Evolutionary conservation across 441 rosid genomes (phyloP).

Genomic region (Erysimum cheiri): DNA sequence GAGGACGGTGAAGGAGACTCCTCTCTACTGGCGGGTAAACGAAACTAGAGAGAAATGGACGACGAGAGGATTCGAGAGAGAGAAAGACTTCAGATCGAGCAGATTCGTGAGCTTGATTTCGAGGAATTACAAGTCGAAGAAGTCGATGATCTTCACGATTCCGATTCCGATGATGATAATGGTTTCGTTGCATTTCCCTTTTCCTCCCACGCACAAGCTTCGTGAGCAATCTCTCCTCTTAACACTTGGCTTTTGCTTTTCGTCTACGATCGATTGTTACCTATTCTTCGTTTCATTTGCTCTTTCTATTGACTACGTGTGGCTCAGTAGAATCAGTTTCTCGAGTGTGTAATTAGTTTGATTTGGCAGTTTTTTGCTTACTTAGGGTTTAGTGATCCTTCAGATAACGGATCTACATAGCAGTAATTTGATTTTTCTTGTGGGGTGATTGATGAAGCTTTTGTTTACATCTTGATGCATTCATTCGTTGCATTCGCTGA

Average conservation of each 20-base stretch:
- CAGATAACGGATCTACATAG: not conserved
- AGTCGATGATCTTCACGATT: constrained; percentile 58
- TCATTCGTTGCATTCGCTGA: constrained; percentile 1
- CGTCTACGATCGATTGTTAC: not conserved
- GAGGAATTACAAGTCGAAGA: constrained; percentile 89
- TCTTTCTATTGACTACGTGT: not conserved
- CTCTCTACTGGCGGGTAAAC: constrained; percentile 34
- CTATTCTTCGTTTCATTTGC: not conserved
- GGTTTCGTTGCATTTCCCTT: constrained; percentile 36
- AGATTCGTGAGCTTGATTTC: constrained; percentile 81
- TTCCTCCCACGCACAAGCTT: constrained; percentile 42
- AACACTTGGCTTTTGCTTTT: not conserved
- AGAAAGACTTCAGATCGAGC: constrained; percentile 86
- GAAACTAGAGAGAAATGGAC: constrained; percentile 31
- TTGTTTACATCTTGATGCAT: not conserved
- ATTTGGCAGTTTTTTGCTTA: constrained; percentile 8
- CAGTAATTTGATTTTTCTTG: constrained; percentile 10
- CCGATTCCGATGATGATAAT: constrained; percentile 35
- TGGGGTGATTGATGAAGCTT: not conserved
- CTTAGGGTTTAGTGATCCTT: not conserved
- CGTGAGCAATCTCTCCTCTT: constrained; percentile 36
- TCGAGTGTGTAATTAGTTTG: not conserved
- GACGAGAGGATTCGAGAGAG: constrained; percentile 52
- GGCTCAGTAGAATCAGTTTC: not conserved
- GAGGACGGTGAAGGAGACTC: not conserved